Evolutionary conservation across 2,329 filamentous ascomycete species (phyloP).

Genomic region (Clonostachys solani): DNA sequence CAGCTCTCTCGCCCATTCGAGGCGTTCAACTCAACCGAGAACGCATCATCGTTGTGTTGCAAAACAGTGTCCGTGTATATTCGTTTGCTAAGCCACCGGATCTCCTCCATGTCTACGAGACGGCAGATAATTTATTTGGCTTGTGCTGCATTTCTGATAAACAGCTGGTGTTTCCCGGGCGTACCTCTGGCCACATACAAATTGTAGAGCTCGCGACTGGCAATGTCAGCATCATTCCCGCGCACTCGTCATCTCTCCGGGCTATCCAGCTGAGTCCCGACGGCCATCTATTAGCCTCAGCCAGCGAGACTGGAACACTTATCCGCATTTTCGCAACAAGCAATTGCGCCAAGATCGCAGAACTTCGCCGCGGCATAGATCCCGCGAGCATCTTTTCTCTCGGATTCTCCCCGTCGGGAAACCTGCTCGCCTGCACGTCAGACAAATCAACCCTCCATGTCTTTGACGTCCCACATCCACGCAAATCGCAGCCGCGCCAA

Average conservation of each 20-base stretch:
- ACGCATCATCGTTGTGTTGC: conserved; percentile 74
- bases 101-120: conserved; percentile 74
- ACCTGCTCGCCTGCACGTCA: conserved; percentile 83
- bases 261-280: conserved; percentile 78
- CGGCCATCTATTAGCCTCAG: conserved; percentile 79
- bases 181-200: conserved; percentile 83
- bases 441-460: conserved; percentile 96
- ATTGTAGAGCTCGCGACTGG: conserved; percentile 73
- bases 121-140: conserved; percentile 77
- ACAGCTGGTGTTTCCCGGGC: conserved; percentile 79
- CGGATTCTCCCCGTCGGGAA: conserved; percentile 78
- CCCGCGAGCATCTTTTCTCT: conserved; percentile 83
- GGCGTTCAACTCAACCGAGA: conserved; percentile 73
- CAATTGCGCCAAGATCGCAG: conserved; percentile 75
- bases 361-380: conserved; percentile 86
- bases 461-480: conserved; percentile 72
- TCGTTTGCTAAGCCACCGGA: conserved; percentile 69
- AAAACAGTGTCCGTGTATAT: conserved; percentile 80
- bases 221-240: conserved; percentile 90
- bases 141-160: conserved; percentile 73
- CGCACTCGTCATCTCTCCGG: conserved; percentile 74
- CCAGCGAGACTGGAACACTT: conserved; percentile 86
- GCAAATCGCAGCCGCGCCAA: conserved; percentile 15
- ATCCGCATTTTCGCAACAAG: conserved; percentile 79
- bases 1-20: conserved; percentile 75